Conservation (phyloP, 2,329 filamentous ascomycete genomes). For the Verruconis gallopava region DNA sequence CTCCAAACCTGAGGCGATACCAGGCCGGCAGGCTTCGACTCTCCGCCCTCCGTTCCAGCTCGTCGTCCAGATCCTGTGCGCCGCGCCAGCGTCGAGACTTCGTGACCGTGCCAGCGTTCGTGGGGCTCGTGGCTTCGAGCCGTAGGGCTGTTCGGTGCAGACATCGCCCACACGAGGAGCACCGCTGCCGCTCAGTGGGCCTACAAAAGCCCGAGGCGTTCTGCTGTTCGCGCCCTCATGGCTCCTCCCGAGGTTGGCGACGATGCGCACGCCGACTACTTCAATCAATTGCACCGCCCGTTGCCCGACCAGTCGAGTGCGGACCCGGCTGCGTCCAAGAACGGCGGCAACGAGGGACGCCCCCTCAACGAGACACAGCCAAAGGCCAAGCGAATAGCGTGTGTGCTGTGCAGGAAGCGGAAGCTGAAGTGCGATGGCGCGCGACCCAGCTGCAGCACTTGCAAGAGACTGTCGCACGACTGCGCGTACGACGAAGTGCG, state of each 20-base stretch:
- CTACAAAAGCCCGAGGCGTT: too few relatives aligned
- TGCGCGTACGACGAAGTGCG: slow-evolving; percentile 87
- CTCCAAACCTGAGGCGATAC: too few relatives aligned
- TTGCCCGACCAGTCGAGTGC: slow-evolving; percentile 18
- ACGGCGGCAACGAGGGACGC: slow-evolving; percentile 35
- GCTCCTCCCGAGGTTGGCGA: slow-evolving; percentile 1
- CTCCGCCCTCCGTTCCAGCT: too few relatives aligned
- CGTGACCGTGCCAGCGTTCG: too few relatives aligned
- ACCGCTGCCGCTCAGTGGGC: too few relatives aligned
- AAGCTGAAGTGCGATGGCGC: slow-evolving; percentile 83
- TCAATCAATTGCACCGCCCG: slow-evolving; percentile 43
- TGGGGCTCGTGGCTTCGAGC: too few relatives aligned
- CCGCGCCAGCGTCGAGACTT: too few relatives aligned
- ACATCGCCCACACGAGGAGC: too few relatives aligned
- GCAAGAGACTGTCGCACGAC: slow-evolving; percentile 70
- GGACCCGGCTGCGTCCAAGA: slow-evolving; percentile 8
- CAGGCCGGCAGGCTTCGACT: too few relatives aligned
- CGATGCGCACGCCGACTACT: slow-evolving; percentile 32
- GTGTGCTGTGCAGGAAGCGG: slow-evolving; percentile 82
- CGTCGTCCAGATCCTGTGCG: too few relatives aligned
- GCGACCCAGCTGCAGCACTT: slow-evolving; percentile 72
- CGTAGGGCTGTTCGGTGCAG: too few relatives aligned
- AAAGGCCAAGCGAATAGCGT: slow-evolving; percentile 73
- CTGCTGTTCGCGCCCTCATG: too few relatives aligned
- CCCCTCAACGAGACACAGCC: slow-evolving; percentile 37